phyloP scores from a whole-genome alignment of 1,284 basidiomycete genomes.

The Cutaneotrichosporon sp. region DNA sequence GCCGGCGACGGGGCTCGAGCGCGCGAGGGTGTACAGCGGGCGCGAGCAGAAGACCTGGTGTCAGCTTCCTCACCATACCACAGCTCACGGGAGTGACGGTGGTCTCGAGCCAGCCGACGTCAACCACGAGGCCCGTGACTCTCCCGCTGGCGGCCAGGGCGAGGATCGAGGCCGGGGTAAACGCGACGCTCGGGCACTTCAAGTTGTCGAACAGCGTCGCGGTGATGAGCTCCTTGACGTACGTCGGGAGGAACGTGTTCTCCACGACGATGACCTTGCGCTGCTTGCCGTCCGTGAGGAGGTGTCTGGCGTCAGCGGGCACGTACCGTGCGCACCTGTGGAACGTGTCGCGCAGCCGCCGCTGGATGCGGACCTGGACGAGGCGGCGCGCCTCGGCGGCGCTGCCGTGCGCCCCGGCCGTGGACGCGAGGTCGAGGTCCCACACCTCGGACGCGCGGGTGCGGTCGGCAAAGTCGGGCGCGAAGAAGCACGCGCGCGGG shows the following conservation, averaged over 20 bases:
- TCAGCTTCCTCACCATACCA: background rate
- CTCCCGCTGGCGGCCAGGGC: slow-evolving; percentile 80
- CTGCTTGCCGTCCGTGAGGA: slow-evolving; percentile 89
- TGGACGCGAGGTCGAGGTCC: slow-evolving; percentile 42
- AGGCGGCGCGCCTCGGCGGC: slow-evolving; percentile 70
- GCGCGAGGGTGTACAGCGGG: slow-evolving; percentile 76
- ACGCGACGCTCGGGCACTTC: slow-evolving; percentile 91
- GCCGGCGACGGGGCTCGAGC: slow-evolving; percentile 80
- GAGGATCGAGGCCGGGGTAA: slow-evolving; percentile 82
- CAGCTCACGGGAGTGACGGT: slow-evolving; percentile 76
- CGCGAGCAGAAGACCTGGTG: slow-evolving; percentile 82
- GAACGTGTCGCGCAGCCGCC: slow-evolving; percentile 72
- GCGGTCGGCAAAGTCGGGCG: slow-evolving; percentile 17
- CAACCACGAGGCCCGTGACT: slow-evolving; percentile 88
- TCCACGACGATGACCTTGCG: slow-evolving; percentile 91
- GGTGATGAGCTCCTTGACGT: slow-evolving; percentile 85
- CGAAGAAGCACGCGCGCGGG: slow-evolving; percentile 51
- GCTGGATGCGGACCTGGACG: slow-evolving; percentile 68
- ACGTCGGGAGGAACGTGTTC: slow-evolving; percentile 79
- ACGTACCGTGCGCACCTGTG: slow-evolving; percentile 67
- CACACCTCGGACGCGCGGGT: slow-evolving; percentile 35
- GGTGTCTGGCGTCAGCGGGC: slow-evolving; percentile 61
- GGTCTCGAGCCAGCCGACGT: slow-evolving; percentile 88
- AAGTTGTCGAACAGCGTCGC: slow-evolving; percentile 86
- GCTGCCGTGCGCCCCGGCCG: slow-evolving; percentile 31